Evolutionary conservation across 768 basidiomycete species (phyloP).

Genomic region (Hygrophorus russula): DNA sequence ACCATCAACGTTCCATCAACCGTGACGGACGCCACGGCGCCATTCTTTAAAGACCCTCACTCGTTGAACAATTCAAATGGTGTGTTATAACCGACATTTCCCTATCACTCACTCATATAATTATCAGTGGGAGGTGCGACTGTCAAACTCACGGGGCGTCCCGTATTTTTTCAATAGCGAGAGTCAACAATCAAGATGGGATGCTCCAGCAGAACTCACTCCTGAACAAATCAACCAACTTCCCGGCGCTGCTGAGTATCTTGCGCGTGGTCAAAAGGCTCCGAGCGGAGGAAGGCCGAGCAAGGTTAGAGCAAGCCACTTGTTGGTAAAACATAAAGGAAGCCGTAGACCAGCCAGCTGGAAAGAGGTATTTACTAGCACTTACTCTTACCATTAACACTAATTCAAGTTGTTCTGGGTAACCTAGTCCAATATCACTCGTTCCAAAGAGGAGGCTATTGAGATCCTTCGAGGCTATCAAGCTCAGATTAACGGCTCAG

Average conservation of each 20-base stretch:
- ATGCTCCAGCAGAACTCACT: slow-evolving; percentile 52
- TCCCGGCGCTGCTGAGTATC: slow-evolving; percentile 54
- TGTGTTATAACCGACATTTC: background rate
- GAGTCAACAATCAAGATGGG: slow-evolving; percentile 73
- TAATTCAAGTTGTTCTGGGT: background rate
- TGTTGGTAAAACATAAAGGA: slow-evolving; percentile 83
- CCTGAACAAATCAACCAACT: slow-evolving; percentile 47
- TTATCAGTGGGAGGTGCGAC: slow-evolving; percentile 70
- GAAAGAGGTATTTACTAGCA: slow-evolving; percentile 53
- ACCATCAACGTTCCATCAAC: no score
- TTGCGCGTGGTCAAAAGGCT: slow-evolving; percentile 9
- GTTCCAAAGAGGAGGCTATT: slow-evolving; percentile 83
- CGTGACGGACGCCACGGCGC: background rate
- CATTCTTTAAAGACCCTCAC: background rate
- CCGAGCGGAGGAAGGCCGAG: slow-evolving; percentile 11
- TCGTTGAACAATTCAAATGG: slow-evolving; percentile 5
- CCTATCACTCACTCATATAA: background rate
- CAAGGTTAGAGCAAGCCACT: slow-evolving; percentile 83
- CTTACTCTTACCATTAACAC: background rate
- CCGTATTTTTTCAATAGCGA: slow-evolving; percentile 84
- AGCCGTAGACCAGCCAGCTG: slow-evolving; percentile 74
- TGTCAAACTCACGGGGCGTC: slow-evolving; percentile 64
- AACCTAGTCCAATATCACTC: slow-evolving; percentile 61
- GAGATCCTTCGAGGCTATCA: slow-evolving; percentile 60
- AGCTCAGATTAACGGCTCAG: slow-evolving; percentile 42